These are phyloP conservation scores for Magnusiomyces magnusii DNA, from an alignment of 1,139 yeast species.

Conservation along the genomic window DNA sequence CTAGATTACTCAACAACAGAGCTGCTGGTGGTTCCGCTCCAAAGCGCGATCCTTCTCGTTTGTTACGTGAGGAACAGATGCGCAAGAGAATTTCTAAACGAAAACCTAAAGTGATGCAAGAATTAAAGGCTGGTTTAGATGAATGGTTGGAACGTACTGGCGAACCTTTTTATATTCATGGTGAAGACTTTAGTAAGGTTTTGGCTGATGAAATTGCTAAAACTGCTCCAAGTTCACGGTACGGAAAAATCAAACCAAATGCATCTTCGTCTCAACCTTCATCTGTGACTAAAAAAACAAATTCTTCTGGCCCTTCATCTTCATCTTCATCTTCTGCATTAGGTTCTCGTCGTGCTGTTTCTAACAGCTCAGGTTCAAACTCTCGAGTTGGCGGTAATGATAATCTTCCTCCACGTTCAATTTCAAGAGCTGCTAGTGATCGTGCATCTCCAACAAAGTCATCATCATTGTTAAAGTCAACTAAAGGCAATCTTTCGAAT, in stretches of 20 bases:
- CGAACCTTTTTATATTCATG: conserved; percentile 30
- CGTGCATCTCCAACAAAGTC: neutral
- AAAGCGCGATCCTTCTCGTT: conserved; percentile 49
- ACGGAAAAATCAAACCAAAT: neutral
- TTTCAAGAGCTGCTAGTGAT: neutral
- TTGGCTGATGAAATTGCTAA: conserved; percentile 21
- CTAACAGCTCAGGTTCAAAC: neutral
- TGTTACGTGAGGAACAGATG: conserved; percentile 71
- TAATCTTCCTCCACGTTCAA: neutral
- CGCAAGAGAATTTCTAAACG: conserved; percentile 59
- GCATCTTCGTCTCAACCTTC: neutral
- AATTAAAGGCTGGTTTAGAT: conserved; percentile 42
- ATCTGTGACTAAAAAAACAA: neutral
- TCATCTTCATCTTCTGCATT: no score
- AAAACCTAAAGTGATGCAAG: conserved; percentile 55
- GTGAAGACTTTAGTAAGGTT: conserved; percentile 24
- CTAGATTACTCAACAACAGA: conserved; percentile 66
- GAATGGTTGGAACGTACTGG: conserved; percentile 42
- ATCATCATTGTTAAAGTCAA: neutral
- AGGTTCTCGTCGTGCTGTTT: neutral
- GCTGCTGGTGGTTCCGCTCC: conserved; percentile 33
- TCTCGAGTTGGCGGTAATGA: neutral
- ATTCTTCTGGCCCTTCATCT: neutral
- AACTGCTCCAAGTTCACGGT: neutral
- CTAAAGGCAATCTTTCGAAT: neutral